Conservation (phyloP, 1,284 basidiomycete genomes). For the Cutaneotrichosporon curvatum region DNA sequence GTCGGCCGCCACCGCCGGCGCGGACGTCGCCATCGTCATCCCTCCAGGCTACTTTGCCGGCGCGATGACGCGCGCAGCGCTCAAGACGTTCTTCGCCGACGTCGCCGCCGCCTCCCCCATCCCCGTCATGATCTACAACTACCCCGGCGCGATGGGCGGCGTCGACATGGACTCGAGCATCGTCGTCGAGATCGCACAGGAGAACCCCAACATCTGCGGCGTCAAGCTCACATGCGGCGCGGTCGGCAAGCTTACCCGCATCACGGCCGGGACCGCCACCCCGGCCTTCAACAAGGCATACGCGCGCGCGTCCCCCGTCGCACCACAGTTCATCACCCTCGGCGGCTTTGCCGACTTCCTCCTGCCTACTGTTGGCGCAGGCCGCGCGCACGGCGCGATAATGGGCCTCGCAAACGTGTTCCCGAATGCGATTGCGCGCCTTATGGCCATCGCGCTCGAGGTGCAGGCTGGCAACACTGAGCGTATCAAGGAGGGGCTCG, state of each 20-base stretch:
- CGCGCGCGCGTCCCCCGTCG: slow-evolving; percentile 54
- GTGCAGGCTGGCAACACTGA: slow-evolving; percentile 52
- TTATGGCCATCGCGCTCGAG: slow-evolving; percentile 56
- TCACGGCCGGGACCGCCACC: slow-evolving; percentile 62
- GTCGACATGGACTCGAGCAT: slow-evolving; percentile 81
- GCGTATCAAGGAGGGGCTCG: slow-evolving; percentile 63
- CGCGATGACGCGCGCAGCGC: slow-evolving; percentile 58
- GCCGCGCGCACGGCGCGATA: slow-evolving; percentile 64
- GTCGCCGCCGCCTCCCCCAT: slow-evolving; percentile 70
- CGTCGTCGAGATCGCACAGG: slow-evolving; percentile 66
- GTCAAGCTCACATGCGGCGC: slow-evolving; percentile 86
- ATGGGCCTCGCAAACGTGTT: slow-evolving; percentile 72
- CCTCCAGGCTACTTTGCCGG: slow-evolving; percentile 77
- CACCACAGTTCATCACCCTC: slow-evolving; percentile 59
- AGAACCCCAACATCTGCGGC: slow-evolving; percentile 54
- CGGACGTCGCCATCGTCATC: slow-evolving; percentile 79
- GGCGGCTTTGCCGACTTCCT: slow-evolving; percentile 74
- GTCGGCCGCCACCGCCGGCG: slow-evolving; percentile 70
- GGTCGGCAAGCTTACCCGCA: slow-evolving; percentile 80
- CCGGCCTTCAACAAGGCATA: slow-evolving; percentile 54
- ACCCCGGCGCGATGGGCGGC: slow-evolving; percentile 72
- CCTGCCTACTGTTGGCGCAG: slow-evolving; percentile 57
- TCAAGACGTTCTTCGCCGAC: slow-evolving; percentile 71
- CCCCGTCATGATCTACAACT: slow-evolving; percentile 86
- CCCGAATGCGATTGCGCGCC: slow-evolving; percentile 57